Evolutionary conservation across 176 grass and related monocot species (phyloP).

Genomic region (Typha latifolia): DNA sequence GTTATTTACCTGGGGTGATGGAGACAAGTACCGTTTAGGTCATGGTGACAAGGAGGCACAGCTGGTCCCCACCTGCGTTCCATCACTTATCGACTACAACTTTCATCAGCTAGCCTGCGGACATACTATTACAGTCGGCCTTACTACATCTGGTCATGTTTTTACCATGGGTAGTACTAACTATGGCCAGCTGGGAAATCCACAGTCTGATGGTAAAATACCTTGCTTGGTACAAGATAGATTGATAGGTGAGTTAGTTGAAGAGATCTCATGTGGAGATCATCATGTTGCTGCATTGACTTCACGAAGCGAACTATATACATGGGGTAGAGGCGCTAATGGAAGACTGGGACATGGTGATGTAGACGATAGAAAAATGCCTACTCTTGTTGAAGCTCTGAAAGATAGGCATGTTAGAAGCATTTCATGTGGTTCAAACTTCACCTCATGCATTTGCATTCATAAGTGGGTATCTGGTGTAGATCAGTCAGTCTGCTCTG

Average conservation of each 20-base stretch:
- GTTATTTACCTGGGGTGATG: constrained; percentile 91
- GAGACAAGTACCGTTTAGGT: constrained; percentile 70
- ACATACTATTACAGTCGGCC: constrained; percentile 66
- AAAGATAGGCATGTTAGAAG: constrained; percentile 88
- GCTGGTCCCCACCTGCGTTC: constrained; percentile 58
- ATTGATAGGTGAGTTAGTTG: constrained; percentile 47
- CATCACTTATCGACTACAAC: constrained; percentile 66
- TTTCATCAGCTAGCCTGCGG: constrained; percentile 87
- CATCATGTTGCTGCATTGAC: constrained; percentile 57
- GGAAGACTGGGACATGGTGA: constrained; percentile 86
- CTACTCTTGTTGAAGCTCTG: constrained; percentile 66
- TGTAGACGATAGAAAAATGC: constrained; percentile 54
- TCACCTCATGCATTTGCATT: constrained; percentile 97
- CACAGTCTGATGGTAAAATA: constrained; percentile 56
- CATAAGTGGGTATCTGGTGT: constrained; percentile 93
- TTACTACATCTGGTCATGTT: constrained; percentile 77
- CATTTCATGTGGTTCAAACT: constrained; percentile 96
- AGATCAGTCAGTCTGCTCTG: constrained; percentile 79
- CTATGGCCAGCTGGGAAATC: constrained; percentile 76
- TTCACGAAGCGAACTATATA: constrained; percentile 81
- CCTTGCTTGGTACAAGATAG: constrained; percentile 66
- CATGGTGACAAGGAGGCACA: constrained; percentile 74
- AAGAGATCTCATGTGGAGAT: constrained; percentile 69
- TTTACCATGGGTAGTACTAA: constrained; percentile 79
- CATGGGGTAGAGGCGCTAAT: constrained; percentile 93